phyloP scores from a whole-genome alignment of 805 yeast genomes.

The Starmera caribaea region DNA sequence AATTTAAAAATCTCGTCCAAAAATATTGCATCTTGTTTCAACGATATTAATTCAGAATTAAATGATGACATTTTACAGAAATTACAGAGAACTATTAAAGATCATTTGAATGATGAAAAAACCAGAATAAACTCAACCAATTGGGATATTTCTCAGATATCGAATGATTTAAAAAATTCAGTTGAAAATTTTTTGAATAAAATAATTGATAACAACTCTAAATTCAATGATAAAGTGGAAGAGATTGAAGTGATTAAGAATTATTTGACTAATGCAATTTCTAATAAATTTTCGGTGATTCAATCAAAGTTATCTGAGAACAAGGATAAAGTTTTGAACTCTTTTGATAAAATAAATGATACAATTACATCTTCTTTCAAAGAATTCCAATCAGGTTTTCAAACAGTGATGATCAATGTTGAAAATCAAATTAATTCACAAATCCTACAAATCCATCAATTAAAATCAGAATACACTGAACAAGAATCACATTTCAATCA shows the following conservation, averaged over 20 bases:
- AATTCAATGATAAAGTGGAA: conserved; percentile 5
- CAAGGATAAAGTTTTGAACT: not conserved
- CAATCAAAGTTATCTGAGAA: too few species aligned
- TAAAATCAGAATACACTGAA: conserved; percentile 6
- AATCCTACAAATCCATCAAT: conserved; percentile 8
- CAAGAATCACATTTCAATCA: conserved; percentile 8
- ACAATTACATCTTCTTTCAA: conserved; percentile 1
- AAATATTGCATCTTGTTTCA: not conserved
- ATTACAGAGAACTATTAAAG: conserved; percentile 3
- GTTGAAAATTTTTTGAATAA: conserved; percentile 5
- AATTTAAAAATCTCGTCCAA: conserved; percentile 2
- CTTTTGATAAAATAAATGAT: conserved; percentile 5
- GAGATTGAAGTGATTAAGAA: conserved; percentile 8
- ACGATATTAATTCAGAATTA: too few species aligned
- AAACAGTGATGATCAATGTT: conserved; percentile 4
- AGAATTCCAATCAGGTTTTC: not conserved
- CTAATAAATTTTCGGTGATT: conserved; percentile 1
- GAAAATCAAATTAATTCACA: conserved; percentile 11
- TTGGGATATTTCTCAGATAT: not conserved
- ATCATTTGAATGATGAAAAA: conserved; percentile 6
- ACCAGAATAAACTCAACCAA: conserved; percentile 6
- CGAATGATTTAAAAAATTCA: conserved; percentile 1
- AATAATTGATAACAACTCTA: not conserved
- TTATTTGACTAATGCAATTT: conserved; percentile 9
- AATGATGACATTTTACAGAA: not conserved